These are phyloP conservation scores for Comarum palustre DNA, from an alignment of 306 rosid genomes.

Conservation along the genomic window DNA sequence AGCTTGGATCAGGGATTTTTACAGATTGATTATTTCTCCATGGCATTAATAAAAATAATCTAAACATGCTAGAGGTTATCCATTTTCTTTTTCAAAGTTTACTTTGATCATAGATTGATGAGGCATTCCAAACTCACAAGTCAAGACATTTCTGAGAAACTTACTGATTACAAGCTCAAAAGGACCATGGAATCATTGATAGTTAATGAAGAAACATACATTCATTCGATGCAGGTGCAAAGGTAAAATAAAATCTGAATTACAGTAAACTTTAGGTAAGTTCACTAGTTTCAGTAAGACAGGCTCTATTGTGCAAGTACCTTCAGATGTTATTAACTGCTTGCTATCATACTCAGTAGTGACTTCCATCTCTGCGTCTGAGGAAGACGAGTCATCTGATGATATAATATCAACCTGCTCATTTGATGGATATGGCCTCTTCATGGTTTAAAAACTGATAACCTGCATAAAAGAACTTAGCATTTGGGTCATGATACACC, in stretches of 20 bases:
- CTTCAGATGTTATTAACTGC: conserved; percentile 36
- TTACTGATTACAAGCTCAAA: neutral
- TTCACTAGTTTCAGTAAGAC: conserved; percentile 11
- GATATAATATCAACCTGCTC: conserved; percentile 40
- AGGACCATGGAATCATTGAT: neutral
- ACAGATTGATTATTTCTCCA: neutral
- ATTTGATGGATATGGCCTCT: conserved; percentile 57
- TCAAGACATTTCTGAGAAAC: neutral
- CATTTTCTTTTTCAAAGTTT: neutral
- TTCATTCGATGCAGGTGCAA: neutral
- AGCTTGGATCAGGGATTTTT: neutral
- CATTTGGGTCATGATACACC: neutral
- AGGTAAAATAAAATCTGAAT: neutral
- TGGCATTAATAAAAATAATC: neutral
- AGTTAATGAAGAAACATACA: neutral
- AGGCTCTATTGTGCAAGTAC: conserved; percentile 28
- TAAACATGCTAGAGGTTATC: neutral
- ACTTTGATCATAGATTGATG: too few relatives aligned
- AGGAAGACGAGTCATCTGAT: conserved; percentile 54
- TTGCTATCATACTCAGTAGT: conserved; percentile 19
- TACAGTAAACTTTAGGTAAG: neutral
- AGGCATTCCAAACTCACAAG: neutral
- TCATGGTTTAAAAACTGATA: conserved; percentile 36
- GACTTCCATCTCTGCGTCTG: conserved; percentile 34
- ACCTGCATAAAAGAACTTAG: conserved; percentile 13